Evolutionary conservation across 495 filamentous ascomycete species (phyloP).

Genomic region (Penicillium soppii): DNA sequence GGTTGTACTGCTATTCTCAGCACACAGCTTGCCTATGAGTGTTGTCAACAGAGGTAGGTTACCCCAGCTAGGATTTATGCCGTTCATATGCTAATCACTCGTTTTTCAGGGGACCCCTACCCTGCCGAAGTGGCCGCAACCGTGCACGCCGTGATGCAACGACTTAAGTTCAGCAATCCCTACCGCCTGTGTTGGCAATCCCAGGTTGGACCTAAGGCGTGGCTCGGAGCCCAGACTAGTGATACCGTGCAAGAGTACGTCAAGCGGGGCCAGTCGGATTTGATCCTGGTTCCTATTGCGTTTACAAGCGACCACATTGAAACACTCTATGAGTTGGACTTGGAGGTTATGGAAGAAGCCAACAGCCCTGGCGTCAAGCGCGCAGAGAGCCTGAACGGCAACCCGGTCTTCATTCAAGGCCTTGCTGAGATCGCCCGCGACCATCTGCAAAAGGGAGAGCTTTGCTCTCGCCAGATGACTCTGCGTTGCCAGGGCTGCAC

Average conservation of each 20-base stretch:
- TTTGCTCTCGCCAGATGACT: constrained; percentile 79
- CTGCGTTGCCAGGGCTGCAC: constrained; percentile 92
- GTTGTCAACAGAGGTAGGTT: constrained; percentile 83
- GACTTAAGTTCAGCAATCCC: constrained; percentile 79
- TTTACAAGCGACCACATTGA: constrained; percentile 99
- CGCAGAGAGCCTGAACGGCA: constrained; percentile 91
- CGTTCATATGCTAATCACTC: constrained; percentile 14
- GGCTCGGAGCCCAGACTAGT: constrained; percentile 92
- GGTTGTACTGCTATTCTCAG: constrained; percentile 89
- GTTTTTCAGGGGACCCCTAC: constrained; percentile 77
- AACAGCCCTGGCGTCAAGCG: constrained; percentile 79
- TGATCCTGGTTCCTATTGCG: constrained; percentile 91
- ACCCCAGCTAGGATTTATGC: neutral
- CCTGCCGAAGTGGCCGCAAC: constrained; percentile 97
- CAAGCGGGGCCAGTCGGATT: constrained; percentile 83
- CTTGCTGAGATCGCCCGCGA: constrained; percentile 80
- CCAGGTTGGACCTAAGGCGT: constrained; percentile 91
- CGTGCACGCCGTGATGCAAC: constrained; percentile 92
- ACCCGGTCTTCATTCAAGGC: constrained; percentile 84
- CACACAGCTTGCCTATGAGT: constrained; percentile 94
- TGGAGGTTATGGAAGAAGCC: constrained; percentile 91
- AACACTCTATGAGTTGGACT: constrained; percentile 91
- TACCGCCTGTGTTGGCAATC: constrained; percentile 98
- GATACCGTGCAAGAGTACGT: constrained; percentile 87
- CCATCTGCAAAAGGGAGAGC: constrained; percentile 70